Conservation (phyloP, 2,329 filamentous ascomycete genomes). For the Exophiala viscosa region DNA sequence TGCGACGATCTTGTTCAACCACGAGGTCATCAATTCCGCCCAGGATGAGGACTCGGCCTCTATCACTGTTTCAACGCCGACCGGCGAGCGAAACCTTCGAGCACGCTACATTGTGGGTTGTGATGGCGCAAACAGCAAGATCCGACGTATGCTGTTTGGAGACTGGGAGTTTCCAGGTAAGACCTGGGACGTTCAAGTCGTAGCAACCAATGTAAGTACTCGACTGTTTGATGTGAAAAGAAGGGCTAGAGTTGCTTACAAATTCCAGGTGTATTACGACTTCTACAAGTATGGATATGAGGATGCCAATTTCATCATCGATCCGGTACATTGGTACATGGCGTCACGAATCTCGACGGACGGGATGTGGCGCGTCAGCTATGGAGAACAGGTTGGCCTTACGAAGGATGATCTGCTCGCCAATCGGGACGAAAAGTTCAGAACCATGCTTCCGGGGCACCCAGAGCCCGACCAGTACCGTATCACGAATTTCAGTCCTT, state of each 20-base stretch:
- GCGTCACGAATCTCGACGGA: conserved; percentile 57
- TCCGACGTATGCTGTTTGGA: no score
- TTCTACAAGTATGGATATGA: conserved; percentile 35
- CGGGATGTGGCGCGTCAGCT: conserved; percentile 60
- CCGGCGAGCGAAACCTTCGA: no score
- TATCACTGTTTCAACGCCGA: no score
- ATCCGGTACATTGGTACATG: conserved; percentile 61
- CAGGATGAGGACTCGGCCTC: no score
- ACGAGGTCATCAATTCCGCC: no score
- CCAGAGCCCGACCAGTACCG: conserved; percentile 57
- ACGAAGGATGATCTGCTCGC: conserved; percentile 51
- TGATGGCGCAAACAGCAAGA: no score
- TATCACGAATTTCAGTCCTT: conserved; percentile 55
- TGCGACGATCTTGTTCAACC: no score
- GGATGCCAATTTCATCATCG: conserved; percentile 49
- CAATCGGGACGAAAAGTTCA: conserved; percentile 54
- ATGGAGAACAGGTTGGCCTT: conserved; percentile 55
- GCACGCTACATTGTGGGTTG: no score
- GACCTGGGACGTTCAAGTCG: conserved; percentile 11
- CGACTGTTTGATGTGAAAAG: conserved; percentile 33
- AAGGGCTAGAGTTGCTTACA: conserved; percentile 21
- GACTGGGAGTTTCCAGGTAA: no score
- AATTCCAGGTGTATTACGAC: conserved; percentile 21
- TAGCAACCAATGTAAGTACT: conserved; percentile 26
- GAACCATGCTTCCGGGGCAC: conserved; percentile 56